phyloP scores from a whole-genome alignment of 108 stramenopile genomes.

The Discostella stelligeroides region DNA sequence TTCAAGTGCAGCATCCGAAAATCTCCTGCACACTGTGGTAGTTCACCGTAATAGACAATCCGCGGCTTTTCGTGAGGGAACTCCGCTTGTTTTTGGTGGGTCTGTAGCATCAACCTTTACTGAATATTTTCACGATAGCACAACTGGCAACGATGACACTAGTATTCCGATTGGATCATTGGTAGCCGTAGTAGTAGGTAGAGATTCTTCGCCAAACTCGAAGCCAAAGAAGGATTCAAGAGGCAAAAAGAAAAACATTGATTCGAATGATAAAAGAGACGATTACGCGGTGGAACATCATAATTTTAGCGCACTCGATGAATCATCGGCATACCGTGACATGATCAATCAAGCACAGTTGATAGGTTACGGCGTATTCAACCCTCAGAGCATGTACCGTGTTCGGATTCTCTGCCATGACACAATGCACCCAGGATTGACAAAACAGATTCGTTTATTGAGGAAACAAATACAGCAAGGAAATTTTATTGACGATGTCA shows the following conservation, averaged over 20 bases:
- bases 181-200: slow-evolving; percentile 65
- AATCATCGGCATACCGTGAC: slow-evolving; percentile 7
- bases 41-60: slow-evolving; percentile 77
- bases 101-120: slow-evolving; percentile 58
- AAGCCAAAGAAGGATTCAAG: slow-evolving; percentile 20
- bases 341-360: slow-evolving; percentile 45
- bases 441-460: slow-evolving; percentile 33
- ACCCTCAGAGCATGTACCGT: slow-evolving; percentile 82
- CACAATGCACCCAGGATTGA: slow-evolving; percentile 46
- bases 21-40: slow-evolving; percentile 51
- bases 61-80: slow-evolving; percentile 73
- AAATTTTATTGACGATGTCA: slow-evolving; percentile 6
- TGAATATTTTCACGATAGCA: slow-evolving; percentile 7
- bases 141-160: background rate
- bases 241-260: slow-evolving; percentile 22
- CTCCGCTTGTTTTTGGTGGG: slow-evolving; percentile 70
- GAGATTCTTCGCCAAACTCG: slow-evolving; percentile 17
- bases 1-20: background rate
- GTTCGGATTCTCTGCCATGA: slow-evolving; percentile 79
- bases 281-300: slow-evolving; percentile 40
- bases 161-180: slow-evolving; percentile 55
- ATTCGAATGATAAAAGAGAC: background rate
- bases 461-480: slow-evolving; percentile 28
- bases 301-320: slow-evolving; percentile 13
- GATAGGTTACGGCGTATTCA: slow-evolving; percentile 87